Evolutionary conservation across 2,329 filamentous ascomycete genomes (phyloP), one percentile per base, ranked within the genome.

Genomic region (Pseudogymnoascus sp.): DNA sequence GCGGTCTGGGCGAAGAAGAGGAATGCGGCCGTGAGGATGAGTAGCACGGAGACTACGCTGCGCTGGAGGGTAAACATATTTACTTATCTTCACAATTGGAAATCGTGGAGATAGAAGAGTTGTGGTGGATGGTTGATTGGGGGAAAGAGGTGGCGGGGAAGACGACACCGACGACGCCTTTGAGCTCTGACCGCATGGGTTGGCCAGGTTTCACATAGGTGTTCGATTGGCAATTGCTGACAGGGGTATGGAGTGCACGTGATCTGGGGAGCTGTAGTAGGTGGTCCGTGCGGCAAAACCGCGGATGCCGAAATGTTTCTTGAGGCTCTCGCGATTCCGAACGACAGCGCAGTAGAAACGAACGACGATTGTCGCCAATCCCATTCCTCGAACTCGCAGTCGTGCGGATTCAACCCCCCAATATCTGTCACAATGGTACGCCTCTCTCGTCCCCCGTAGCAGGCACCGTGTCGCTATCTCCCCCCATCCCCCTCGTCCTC

Each of bases 21-120:
- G 73, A 93, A 80, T 68, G 83, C 81, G 70, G 92, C 80, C 70
- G 89, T 86, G 70, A 95, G 74, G 71, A 96, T 84, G 72, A 96
- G 81, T 73, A 91, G 81, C 70, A 87, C 80, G 71, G 89, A 86
- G 74, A 88, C 80, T 72, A 91, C 73, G 67, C 92, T 74, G 70
- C 87, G 82, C 76, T 88, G 84, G 63, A 92, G 71, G 72, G 83
- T 87, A 73, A 90, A 85, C 91, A 96, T 95, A 70, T 71, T 84
- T 77, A 65, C 20, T 22, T 22, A 16, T 18, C 37, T 38, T 9
- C 43, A 54, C 43, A 54, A 54, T 33, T 18, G 64, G 63, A 64
- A 68, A 69, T 68, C 68, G 68, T 60, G 59, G 16, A 28, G n/a
- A 30, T 62, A 47, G 18, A 57, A 58, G 39, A 61, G 62, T 63